Conservation (phyloP, 2,329 filamentous ascomycete genomes). For the Passalora sequoiae region DNA sequence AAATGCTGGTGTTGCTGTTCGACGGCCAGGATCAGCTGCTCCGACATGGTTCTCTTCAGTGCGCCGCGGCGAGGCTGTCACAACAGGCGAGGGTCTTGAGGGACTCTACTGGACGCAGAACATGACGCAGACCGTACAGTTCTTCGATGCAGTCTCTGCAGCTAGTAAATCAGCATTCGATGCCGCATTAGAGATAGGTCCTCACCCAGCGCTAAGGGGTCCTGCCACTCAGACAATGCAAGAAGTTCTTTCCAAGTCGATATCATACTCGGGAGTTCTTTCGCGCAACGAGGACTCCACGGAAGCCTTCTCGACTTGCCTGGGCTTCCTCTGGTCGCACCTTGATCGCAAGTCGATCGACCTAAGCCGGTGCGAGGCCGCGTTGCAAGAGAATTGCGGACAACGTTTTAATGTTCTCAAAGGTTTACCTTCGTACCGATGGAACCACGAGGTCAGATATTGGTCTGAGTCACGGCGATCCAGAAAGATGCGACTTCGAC, state of each 20-base stretch:
- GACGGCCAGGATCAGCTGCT: neutral
- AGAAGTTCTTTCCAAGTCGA: neutral
- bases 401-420: neutral
- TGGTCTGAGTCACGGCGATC: conserved; percentile 13
- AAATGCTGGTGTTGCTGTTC: neutral
- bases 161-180: conserved; percentile 25
- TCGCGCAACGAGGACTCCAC: conserved; percentile 21
- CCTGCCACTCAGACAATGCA: conserved; percentile 31
- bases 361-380: too few relatives aligned
- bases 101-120: conserved; percentile 44
- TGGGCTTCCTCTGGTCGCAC: conserved; percentile 14
- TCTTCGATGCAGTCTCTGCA: conserved; percentile 38
- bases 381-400: neutral
- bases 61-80: too few relatives aligned
- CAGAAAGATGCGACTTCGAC: neutral
- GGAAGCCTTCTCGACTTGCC: conserved; percentile 12
- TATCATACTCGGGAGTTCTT: conserved; percentile 15
- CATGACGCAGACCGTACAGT: conserved; percentile 42
- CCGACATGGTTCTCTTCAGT: neutral
- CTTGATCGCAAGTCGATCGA: too few relatives aligned
- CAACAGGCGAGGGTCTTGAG: neutral
- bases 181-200: conserved; percentile 42
- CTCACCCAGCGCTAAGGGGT: conserved; percentile 42
- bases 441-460: conserved; percentile 13
- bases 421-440: conserved; percentile 17